Base-by-base conservation (phyloP, 1,139 yeast species). In the Candida neerlandica region DNA sequence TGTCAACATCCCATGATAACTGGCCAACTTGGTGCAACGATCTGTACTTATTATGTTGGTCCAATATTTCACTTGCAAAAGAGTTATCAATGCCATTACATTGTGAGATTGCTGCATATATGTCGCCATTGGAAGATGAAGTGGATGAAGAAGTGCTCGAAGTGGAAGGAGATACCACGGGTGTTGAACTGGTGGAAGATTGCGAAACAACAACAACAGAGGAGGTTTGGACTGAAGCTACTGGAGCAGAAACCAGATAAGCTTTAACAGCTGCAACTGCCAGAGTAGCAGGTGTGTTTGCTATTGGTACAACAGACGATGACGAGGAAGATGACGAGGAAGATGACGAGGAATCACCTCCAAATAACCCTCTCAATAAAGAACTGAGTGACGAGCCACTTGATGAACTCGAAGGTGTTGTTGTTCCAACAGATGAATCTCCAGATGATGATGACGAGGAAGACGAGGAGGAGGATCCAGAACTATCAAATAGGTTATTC, bases 1-100 rank as follows among this genome's bases (percentile, higher is more conserved):
- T 72, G 14, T 75, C 41, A 69, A 62, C 58, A 82, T 80, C 79
- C 96, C 96, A 89, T 1, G 78, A 55, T 53, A 89, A 65, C 11
- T 72, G 64, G 2, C 71, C 67, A 27, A 85, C 90, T 53, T 79
- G 77, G 71, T 86, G 92, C 49, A 69, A 60, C 19, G 86, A 78
- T 68, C 96, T 80, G 67, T 81, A 80, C 38, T 61, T 40, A 66
- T 63, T 5, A 65, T 88, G 96, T 50, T 77, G 82, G 52, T 69
- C 64, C 51, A 83, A 68, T 46, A 71, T 70, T 11, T 55, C 52
- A 14, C 49, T 47, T 14, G 70, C 74, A 51, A 71, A 74, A 44
- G 69, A 51, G 9, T 64, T 58, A 52, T 73, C 61, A 34, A 58
- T 62, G 11, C 61, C 60, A 26, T 47, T 41, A 30, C 55, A 54